These are phyloP conservation scores for Botrytis hyacinthi DNA, from an alignment of 2,329 filamentous ascomycete genomes.

Conservation along the genomic window DNA sequence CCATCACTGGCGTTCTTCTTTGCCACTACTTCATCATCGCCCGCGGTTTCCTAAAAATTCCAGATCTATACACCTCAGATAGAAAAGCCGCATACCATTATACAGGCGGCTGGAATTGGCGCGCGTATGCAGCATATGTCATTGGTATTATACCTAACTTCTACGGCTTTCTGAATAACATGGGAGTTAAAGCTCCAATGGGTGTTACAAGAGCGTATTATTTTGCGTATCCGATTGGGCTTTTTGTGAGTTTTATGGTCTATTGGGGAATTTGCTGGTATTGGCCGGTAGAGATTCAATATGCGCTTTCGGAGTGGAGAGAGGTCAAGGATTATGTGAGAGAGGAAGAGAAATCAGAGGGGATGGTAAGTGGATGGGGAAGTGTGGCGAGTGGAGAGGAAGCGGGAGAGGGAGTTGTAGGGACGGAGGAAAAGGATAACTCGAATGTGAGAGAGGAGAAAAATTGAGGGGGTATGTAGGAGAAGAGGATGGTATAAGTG, in stretches of 20 bases:
- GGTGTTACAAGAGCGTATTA: constrained; percentile 51
- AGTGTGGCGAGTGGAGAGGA: constrained; percentile 11
- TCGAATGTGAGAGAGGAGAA: neutral
- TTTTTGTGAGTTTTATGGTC: constrained; percentile 44
- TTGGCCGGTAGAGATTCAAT: constrained; percentile 28
- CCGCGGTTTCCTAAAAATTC: constrained; percentile 40
- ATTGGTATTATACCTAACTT: constrained; percentile 44
- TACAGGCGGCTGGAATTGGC: constrained; percentile 40
- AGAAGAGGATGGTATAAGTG: too few relatives aligned
- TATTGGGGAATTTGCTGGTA: constrained; percentile 33
- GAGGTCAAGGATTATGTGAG: constrained; percentile 41
- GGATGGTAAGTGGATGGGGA: neutral
- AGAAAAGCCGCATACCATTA: constrained; percentile 39
- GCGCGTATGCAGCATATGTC: constrained; percentile 40
- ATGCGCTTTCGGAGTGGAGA: constrained; percentile 35
- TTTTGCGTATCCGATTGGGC: constrained; percentile 53
- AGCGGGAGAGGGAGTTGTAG: neutral
- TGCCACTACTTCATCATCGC: constrained; percentile 45
- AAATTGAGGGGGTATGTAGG: neutral
- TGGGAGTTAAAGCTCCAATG: constrained; percentile 42
- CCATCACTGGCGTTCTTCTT: constrained; percentile 45
- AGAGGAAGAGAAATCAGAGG: constrained; percentile 28
- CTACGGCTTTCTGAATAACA: constrained; percentile 44
- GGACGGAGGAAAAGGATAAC: neutral
- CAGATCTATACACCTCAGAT: constrained; percentile 39